A percentile compares a stretch with the other conserved stretches of the same genome.
Conservation (phyloP, 768 basidiomycete species). For the Boletus sp. region DNA sequence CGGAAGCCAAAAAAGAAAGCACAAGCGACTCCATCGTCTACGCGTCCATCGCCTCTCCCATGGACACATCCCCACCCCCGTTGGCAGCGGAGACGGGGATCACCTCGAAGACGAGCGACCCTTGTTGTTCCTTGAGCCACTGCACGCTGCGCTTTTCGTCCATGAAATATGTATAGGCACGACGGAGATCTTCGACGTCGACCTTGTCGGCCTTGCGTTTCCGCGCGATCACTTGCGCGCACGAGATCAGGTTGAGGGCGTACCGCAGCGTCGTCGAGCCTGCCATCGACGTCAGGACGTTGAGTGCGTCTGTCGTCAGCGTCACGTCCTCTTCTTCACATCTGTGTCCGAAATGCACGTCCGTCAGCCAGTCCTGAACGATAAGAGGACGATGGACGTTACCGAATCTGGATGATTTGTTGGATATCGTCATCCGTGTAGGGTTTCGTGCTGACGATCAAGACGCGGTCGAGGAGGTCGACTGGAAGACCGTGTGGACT, state of each 20-base stretch:
- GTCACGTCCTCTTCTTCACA: slow-evolving; percentile 96
- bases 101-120: slow-evolving; percentile 72
- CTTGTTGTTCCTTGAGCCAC: slow-evolving; percentile 86
- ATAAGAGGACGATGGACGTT: background rate
- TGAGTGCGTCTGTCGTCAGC: slow-evolving; percentile 66
- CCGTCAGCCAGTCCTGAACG: background rate
- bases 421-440: slow-evolving; percentile 82
- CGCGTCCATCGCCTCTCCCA: slow-evolving; percentile 37
- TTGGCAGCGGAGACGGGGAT: slow-evolving; percentile 37
- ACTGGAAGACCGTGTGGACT: slow-evolving; percentile 94
- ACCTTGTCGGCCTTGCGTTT: slow-evolving; percentile 81
- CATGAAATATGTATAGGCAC: slow-evolving; percentile 88
- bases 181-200: slow-evolving; percentile 79
- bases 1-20: background rate
- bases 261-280: slow-evolving; percentile 89
- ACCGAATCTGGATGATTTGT: slow-evolving; percentile 94
- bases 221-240: slow-evolving; percentile 80
- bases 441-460: slow-evolving; percentile 92
- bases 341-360: slow-evolving; percentile 34
- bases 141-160: slow-evolving; percentile 91
- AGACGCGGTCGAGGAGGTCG: slow-evolving; percentile 90
- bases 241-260: slow-evolving; percentile 92
- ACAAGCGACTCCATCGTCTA: slow-evolving; percentile 3
- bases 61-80: slow-evolving; percentile 29
- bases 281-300: slow-evolving; percentile 88